Evolutionary conservation across 306 rosid genomes (phyloP).

Genomic region (Pyrus bretschneideri): DNA sequence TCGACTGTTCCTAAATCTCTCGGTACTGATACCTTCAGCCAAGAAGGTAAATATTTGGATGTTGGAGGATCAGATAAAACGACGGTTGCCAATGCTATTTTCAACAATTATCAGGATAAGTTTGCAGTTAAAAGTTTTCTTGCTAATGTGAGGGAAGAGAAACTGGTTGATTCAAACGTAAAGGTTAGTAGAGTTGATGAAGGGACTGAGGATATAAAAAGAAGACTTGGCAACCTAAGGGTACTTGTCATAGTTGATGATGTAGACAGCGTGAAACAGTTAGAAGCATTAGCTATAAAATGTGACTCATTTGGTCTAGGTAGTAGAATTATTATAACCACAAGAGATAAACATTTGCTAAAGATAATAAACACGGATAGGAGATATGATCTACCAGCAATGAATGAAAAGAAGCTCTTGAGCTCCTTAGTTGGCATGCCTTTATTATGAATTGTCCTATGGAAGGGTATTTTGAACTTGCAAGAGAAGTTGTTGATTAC

Average conservation of each 20-base stretch:
- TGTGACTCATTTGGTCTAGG: constrained; percentile 4
- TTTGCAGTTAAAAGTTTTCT: constrained; percentile 14
- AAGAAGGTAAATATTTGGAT: too few relatives aligned
- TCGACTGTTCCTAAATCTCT: too few relatives aligned
- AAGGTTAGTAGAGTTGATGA: not conserved
- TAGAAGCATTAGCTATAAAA: not conserved
- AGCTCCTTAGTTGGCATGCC: constrained; percentile 24
- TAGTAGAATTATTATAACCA: constrained; percentile 25
- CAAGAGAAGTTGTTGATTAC: too few relatives aligned
- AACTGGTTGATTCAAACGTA: not conserved
- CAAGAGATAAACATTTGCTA: constrained; percentile 4
- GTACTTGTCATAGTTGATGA: constrained; percentile 13
- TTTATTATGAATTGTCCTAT: not conserved
- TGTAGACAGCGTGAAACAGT: not conserved
- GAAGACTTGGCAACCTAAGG: not conserved
- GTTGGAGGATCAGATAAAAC: not conserved
- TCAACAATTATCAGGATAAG: not conserved
- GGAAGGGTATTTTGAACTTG: not conserved
- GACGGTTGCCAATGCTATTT: constrained; percentile 16
- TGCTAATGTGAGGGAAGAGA: not conserved
- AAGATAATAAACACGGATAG: not conserved
- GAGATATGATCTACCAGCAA: not conserved
- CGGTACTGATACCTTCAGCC: too few relatives aligned
- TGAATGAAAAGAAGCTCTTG: constrained; percentile 16
- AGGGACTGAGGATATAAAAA: not conserved